phyloP scores from a whole-genome alignment of 345 rosid species.

The Noccaea bulbosa region DNA sequence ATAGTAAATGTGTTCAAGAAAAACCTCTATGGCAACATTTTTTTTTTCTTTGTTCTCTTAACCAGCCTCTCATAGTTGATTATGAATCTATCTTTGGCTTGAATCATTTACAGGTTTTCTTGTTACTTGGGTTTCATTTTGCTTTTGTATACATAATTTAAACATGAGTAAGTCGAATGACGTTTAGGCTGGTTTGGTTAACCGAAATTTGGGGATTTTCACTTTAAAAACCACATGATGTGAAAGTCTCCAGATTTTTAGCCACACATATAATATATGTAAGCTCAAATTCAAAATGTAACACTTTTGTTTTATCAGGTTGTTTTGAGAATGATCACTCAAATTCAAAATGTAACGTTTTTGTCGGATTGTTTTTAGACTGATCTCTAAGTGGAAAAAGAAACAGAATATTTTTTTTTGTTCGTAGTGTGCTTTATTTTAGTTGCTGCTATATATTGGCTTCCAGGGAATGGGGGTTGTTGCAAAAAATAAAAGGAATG shows the following conservation, averaged over 20 bases:
- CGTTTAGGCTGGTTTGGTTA: neutral
- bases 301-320: neutral
- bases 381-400: constrained; percentile 2
- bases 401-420: neutral
- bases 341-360: constrained; percentile 1
- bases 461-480: neutral
- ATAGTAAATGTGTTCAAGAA: too few relatives aligned
- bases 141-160: neutral
- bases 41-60: too few relatives aligned
- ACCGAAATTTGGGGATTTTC: neutral
- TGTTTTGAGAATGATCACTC: neutral
- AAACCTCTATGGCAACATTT: too few relatives aligned
- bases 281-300: neutral
- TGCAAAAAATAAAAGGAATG: constrained; percentile 5
- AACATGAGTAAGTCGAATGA: neutral
- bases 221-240: constrained; percentile 9
- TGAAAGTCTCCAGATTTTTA: neutral
- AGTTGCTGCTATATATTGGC: neutral
- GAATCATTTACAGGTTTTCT: neutral
- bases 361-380: constrained; percentile 1
- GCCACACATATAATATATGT: neutral
- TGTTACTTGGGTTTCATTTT: neutral
- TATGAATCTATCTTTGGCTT: neutral
- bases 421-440: neutral
- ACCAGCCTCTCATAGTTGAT: too few relatives aligned